These are phyloP conservation scores for Capsicum pubescens DNA, from an alignment of 257 asterid species.

Conservation along the genomic window DNA sequence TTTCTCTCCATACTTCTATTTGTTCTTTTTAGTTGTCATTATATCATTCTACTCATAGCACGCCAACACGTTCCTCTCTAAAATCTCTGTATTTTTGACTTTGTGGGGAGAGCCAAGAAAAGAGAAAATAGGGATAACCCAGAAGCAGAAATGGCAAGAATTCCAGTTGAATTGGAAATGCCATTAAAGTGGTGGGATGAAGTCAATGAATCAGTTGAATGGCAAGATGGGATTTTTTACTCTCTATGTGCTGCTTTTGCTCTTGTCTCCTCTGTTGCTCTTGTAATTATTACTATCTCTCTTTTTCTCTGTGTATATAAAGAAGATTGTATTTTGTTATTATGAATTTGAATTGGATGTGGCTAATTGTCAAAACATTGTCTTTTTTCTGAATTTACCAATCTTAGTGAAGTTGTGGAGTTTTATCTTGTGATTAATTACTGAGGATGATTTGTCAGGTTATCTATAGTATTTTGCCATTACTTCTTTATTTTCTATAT, in stretches of 20 bases:
- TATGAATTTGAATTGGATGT: neutral
- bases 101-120: constrained; percentile 1
- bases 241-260: constrained; percentile 74
- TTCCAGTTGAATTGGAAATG: constrained; percentile 40
- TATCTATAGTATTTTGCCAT: too few species aligned
- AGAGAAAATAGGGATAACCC: neutral
- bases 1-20: neutral
- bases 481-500: too few species aligned
- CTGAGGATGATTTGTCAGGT: too few species aligned
- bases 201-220: constrained; percentile 73
- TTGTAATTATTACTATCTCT: constrained; percentile 44
- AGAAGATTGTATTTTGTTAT: neutral
- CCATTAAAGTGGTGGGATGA: constrained; percentile 78
- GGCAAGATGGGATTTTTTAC: constrained; percentile 95
- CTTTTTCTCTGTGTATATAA: neutral
- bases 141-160: constrained; percentile 53
- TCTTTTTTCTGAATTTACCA: neutral
- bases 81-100: neutral
- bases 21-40: neutral
- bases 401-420: neutral
- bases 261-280: constrained; percentile 79
- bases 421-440: too few species aligned
- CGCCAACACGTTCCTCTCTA: neutral
- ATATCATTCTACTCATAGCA: neutral
- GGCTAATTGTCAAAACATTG: neutral